Evolutionary conservation across 495 filamentous ascomycete genomes (phyloP).

Genomic region (Pyrenopolyporus hunteri): DNA sequence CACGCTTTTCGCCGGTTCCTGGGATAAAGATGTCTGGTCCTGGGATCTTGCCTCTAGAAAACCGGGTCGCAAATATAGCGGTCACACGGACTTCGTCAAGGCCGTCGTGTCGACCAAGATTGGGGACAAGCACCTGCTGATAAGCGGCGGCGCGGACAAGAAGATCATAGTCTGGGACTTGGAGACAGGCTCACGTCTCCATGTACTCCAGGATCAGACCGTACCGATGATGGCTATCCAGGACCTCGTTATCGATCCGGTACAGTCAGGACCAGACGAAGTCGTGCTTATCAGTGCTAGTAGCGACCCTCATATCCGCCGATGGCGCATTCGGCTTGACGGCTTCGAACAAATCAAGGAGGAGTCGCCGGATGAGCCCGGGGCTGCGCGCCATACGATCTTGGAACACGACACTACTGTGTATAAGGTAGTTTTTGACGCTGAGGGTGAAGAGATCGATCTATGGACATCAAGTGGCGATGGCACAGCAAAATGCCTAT

Average conservation of each 20-base stretch:
- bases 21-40: slow-evolving; percentile 90
- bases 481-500: slow-evolving; percentile 76
- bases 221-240: slow-evolving; percentile 79
- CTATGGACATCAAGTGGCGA: slow-evolving; percentile 93
- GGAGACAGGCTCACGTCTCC: slow-evolving; percentile 66
- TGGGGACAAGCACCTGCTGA: slow-evolving; percentile 66
- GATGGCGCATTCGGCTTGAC: slow-evolving; percentile 62
- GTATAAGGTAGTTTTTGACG: slow-evolving; percentile 73
- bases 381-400: slow-evolving; percentile 62
- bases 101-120: slow-evolving; percentile 64
- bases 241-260: slow-evolving; percentile 74
- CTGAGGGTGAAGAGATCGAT: slow-evolving; percentile 64
- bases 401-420: slow-evolving; percentile 89
- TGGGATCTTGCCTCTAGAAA: slow-evolving; percentile 68
- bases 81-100: slow-evolving; percentile 93
- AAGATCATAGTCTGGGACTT: slow-evolving; percentile 85
- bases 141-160: slow-evolving; percentile 87
- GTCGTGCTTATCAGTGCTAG: slow-evolving; percentile 75
- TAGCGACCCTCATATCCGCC: slow-evolving; percentile 82
- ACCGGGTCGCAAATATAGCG: slow-evolving; percentile 64
- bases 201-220: slow-evolving; percentile 68
- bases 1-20: slow-evolving; percentile 82
- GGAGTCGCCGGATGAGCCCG: slow-evolving; percentile 45
- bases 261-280: slow-evolving; percentile 52
- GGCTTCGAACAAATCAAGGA: slow-evolving; percentile 55